Evolutionary conservation across 2,329 filamentous ascomycete genomes (phyloP).

Genomic region (Teratosphaeriaceae sp.): DNA sequence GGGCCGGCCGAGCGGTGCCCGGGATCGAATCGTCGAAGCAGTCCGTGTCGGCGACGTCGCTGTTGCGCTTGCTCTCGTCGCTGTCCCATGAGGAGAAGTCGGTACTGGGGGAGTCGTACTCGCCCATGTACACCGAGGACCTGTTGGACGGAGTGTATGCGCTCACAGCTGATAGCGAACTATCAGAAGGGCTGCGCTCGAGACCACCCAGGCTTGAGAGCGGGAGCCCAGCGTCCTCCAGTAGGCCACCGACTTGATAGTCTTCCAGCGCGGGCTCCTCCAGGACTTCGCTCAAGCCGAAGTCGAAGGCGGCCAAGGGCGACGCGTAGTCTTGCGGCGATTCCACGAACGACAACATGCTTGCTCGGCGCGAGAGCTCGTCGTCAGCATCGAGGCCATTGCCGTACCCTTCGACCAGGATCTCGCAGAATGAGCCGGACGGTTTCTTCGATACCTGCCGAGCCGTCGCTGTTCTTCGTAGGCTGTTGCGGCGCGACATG

Average conservation of each 20-base stretch:
- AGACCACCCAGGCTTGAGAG: neutral
- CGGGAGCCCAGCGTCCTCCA: neutral
- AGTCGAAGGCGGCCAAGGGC: slow-evolving; percentile 11
- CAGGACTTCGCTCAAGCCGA: slow-evolving; percentile 10
- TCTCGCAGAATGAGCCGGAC: slow-evolving; percentile 30
- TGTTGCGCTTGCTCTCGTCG: slow-evolving; percentile 6
- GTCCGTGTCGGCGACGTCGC: slow-evolving; percentile 5
- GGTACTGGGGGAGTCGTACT: slow-evolving; percentile 5
- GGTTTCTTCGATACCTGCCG: slow-evolving; percentile 18
- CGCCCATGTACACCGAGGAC: slow-evolving; percentile 5
- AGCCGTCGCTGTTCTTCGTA: slow-evolving; percentile 22
- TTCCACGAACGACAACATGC: neutral
- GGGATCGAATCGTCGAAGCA: neutral
- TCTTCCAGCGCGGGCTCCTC: slow-evolving; percentile 9
- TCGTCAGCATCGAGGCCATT: slow-evolving; percentile 21
- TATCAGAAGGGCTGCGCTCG: neutral
- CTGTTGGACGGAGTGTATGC: slow-evolving; percentile 7
- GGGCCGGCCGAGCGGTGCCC: neutral
- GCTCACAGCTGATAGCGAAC: slow-evolving; percentile 7
- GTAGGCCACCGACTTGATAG: slow-evolving; percentile 4
- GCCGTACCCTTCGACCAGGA: slow-evolving; percentile 33
- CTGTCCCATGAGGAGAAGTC: slow-evolving; percentile 3
- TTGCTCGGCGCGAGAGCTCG: neutral
- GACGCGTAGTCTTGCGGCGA: neutral
- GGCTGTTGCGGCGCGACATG: slow-evolving; percentile 18